A percentile compares a stretch with the other conserved stretches of the same genome.
Conservation (phyloP, 805 yeast species). For the Saccharomyces eubayanus region DNA sequence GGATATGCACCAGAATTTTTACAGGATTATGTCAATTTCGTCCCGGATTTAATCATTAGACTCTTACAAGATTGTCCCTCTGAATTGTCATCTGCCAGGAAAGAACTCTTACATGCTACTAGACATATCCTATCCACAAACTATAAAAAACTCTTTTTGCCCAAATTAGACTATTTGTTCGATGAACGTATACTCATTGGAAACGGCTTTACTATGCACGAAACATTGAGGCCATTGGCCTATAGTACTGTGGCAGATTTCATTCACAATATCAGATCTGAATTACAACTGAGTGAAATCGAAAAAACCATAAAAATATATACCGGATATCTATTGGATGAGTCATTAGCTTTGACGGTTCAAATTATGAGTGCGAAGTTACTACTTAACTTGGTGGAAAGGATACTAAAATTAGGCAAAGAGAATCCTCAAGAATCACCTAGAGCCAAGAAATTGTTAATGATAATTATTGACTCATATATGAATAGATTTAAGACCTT, state of each 20-base stretch:
- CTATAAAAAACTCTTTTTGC: conserved; percentile 69
- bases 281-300: conserved; percentile 71
- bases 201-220: conserved; percentile 84
- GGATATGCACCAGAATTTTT: conserved; percentile 65
- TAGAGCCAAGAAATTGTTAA: conserved; percentile 56
- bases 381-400: conserved; percentile 76
- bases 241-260: conserved; percentile 94
- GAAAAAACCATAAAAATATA: conserved; percentile 82
- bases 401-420: conserved; percentile 60
- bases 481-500: conserved; percentile 71
- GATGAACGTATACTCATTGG: conserved; percentile 86
- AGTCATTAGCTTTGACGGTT: conserved; percentile 73
- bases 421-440: conserved; percentile 66
- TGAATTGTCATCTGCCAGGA: conserved; percentile 82
- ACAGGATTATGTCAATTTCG: conserved; percentile 46
- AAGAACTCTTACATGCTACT: conserved; percentile 87
- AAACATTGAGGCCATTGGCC: conserved; percentile 85
- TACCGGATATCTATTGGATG: conserved; percentile 72
- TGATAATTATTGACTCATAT: conserved; percentile 81
- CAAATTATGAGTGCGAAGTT: conserved; percentile 96
- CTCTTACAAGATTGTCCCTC: conserved; percentile 92
- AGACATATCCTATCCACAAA: conserved; percentile 91
- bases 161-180: conserved; percentile 76
- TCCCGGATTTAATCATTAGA: conserved; percentile 82
- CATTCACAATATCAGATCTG: conserved; percentile 82